phyloP scores from a whole-genome alignment of 495 filamentous ascomycete species.

The Melanomma pulvis-pyrius region DNA sequence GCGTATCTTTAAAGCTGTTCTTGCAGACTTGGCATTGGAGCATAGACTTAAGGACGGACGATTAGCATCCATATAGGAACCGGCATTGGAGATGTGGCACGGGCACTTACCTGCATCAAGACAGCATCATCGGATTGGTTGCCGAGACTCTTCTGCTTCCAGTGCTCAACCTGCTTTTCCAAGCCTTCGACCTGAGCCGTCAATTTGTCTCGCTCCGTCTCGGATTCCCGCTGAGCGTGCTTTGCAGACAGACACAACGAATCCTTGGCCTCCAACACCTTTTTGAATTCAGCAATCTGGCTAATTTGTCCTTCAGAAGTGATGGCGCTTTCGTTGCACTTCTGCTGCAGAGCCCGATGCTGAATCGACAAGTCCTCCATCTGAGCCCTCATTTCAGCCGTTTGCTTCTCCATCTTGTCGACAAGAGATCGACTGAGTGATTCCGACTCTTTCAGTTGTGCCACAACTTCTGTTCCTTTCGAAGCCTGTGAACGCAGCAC shows the following conservation, averaged over 20 bases:
- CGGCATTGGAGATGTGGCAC: background rate
- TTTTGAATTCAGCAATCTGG: conserved; percentile 76
- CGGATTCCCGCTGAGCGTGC: conserved; percentile 67
- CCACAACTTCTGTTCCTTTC: conserved; percentile 90
- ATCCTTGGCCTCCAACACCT: conserved; percentile 74
- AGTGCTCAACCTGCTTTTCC: conserved; percentile 76
- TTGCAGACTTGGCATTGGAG: conserved; percentile 89
- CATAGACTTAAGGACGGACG: conserved; percentile 64
- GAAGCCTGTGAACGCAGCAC: conserved; percentile 76
- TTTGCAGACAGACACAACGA: conserved; percentile 54
- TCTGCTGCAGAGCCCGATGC: conserved; percentile 70
- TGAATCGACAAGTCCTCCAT: conserved; percentile 67
- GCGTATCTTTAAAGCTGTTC: conserved; percentile 88
- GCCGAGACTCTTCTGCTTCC: conserved; percentile 77
- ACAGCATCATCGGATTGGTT: conserved; percentile 81
- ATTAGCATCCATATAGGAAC: conserved; percentile 6
- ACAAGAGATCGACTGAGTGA: conserved; percentile 59
- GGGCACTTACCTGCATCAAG: conserved; percentile 72
- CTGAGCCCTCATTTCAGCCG: conserved; percentile 75
- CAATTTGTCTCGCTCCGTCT: conserved; percentile 72
- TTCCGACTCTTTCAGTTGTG: conserved; percentile 89
- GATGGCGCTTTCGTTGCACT: conserved; percentile 66
- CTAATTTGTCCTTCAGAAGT: conserved; percentile 70
- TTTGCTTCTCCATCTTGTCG: conserved; percentile 87
- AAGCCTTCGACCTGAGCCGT: conserved; percentile 72